Percentiles rank a stretch among this genome's conserved stretches.
Conservation (phyloP, 78 protist species). For the Acrasis kona region DNA sequence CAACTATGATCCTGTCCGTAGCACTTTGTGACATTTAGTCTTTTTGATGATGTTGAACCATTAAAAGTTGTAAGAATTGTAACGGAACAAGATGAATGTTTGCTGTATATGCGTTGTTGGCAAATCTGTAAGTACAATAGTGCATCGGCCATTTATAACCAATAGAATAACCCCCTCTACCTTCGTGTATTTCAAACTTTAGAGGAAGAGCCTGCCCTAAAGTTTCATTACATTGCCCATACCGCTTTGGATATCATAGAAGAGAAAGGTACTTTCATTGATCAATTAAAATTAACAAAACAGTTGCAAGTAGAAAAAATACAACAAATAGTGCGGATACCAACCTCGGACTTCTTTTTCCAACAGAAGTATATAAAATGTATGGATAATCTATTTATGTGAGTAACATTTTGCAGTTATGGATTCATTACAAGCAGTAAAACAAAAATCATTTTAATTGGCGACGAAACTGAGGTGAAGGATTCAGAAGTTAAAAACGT, state of each 20-base stretch:
- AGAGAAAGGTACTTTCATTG: too few relatives aligned
- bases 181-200: neutral
- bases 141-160: too few relatives aligned
- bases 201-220: neutral
- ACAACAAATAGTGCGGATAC: neutral
- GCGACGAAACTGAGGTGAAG: neutral
- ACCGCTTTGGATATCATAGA: neutral
- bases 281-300: too few relatives aligned
- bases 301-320: neutral
- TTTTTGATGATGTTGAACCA: too few relatives aligned
- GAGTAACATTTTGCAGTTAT: neutral
- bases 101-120: too few relatives aligned
- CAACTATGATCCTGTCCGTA: too few relatives aligned
- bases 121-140: too few relatives aligned
- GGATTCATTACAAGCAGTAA: neutral
- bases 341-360: neutral
- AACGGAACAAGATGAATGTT: too few relatives aligned
- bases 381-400: neutral
- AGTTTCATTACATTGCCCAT: neutral
- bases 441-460: neutral
- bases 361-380: neutral
- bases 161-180: neutral
- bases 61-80: too few relatives aligned
- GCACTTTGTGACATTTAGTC: too few relatives aligned
- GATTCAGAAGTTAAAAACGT: neutral